Evolutionary conservation across 2,329 filamentous ascomycete genomes (phyloP).

Genomic region (Hirsutella rhossiliensis): DNA sequence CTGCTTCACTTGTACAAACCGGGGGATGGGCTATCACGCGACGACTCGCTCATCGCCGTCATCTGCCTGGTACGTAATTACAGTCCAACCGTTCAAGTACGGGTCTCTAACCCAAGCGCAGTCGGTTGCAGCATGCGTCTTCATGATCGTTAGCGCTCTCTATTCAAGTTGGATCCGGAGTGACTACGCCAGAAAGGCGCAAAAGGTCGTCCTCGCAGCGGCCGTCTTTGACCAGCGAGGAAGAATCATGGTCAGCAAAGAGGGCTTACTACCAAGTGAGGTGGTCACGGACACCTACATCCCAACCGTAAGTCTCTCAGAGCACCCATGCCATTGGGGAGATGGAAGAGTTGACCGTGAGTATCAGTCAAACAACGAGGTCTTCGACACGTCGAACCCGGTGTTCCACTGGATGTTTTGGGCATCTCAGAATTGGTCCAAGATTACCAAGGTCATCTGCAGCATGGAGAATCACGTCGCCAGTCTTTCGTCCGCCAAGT

Average conservation of each 20-base stretch:
- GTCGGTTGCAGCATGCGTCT: constrained; percentile 48
- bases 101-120: constrained; percentile 12
- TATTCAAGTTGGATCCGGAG: constrained; percentile 28
- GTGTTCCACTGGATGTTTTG: constrained; percentile 83
- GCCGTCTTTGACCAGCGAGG: constrained; percentile 58
- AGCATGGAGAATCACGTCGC: constrained; percentile 63
- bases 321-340: not conserved
- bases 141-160: constrained; percentile 43
- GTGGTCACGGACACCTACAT: constrained; percentile 72
- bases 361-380: constrained; percentile 31
- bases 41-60: constrained; percentile 44
- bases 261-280: constrained; percentile 56
- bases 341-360: not conserved
- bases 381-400: constrained; percentile 64
- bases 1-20: constrained; percentile 29
- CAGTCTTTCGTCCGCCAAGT: constrained; percentile 30
- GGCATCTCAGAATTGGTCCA: constrained; percentile 65
- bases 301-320: constrained; percentile 37
- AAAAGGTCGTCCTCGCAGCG: constrained; percentile 46
- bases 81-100: too few species aligned
- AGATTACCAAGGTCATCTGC: constrained; percentile 54
- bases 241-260: constrained; percentile 54
- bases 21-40: constrained; percentile 4
- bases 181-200: constrained; percentile 44
- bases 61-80: constrained; percentile 51